These are phyloP conservation scores for Fusarium metavorans DNA, from an alignment of 2,329 filamentous ascomycete genomes.

Conservation along the genomic window DNA sequence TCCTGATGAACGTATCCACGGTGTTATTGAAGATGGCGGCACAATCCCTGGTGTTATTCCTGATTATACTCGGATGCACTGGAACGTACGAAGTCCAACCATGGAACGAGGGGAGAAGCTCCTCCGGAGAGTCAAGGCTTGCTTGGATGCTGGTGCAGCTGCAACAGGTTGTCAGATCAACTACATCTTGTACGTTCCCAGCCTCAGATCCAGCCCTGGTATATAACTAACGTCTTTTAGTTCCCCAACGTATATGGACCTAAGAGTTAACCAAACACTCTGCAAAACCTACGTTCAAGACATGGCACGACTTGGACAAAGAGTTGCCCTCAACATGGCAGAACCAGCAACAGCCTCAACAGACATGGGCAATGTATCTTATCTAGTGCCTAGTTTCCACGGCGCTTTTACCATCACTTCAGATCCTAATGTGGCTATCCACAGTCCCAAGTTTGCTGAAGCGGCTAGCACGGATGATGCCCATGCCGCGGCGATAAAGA, in stretches of 20 bases:
- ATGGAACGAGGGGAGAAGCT: not conserved
- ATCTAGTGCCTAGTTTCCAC: constrained; percentile 61
- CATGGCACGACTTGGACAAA: constrained; percentile 49
- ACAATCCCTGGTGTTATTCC: not conserved
- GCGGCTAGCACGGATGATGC: constrained; percentile 56
- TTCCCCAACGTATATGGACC: constrained; percentile 53
- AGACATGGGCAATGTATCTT: constrained; percentile 65
- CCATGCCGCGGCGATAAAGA: constrained; percentile 56
- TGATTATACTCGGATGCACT: not conserved
- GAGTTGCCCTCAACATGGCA: constrained; percentile 53
- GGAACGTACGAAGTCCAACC: not conserved
- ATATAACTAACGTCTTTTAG: too few species aligned
- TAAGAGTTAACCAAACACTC: constrained; percentile 58
- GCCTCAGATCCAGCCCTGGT: too few species aligned
- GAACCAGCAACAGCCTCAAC: constrained; percentile 56
- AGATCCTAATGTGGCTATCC: constrained; percentile 49
- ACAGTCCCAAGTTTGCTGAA: constrained; percentile 57
- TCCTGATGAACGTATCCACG: constrained; percentile 36
- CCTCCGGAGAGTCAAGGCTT: not conserved
- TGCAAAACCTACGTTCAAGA: constrained; percentile 57
- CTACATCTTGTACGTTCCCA: not conserved
- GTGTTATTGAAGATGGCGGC: constrained; percentile 28
- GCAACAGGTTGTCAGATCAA: not conserved
- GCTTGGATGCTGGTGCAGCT: not conserved
- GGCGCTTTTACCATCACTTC: constrained; percentile 57